Evolutionary conservation across 2,329 filamentous ascomycete species (phyloP), one percentile per base, ranked within the genome.

Genomic region (Diplodia seriata): DNA sequence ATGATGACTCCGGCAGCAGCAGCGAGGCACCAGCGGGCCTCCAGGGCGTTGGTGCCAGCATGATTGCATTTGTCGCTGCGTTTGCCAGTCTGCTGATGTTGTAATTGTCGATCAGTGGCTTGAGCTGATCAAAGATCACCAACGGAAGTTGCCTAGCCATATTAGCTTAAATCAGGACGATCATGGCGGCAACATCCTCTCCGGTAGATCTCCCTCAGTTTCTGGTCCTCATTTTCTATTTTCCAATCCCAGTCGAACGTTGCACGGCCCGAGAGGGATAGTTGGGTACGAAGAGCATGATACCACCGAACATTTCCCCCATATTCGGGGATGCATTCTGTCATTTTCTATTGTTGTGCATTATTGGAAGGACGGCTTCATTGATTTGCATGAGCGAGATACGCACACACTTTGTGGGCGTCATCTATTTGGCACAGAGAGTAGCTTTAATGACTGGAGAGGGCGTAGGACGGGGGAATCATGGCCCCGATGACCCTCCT

Each of bases 51-150:
- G 72, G 76, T n/a, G 77, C 76, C 8, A 76, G 75, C 4, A 70
- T 73, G 2, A 65, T 78, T 26, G 78, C 77, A 18, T 74, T 79
- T 47, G 73, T 78, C 2, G 68, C 76, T 33, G 75, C 76, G n/a
- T 70, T 78, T 20, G 69, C 75, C 26, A 76, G 73, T 31, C 71
- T 79, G 8, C 70, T 76, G 38, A 73, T 72, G n/a, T 68, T 77
- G 68, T 78, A 70, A 26, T 33, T 20, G 5, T 33, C 31, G 31
- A 6, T 33, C 38, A 40, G 31, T 33, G 47, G 49, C 9, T 40
- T 6, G n/a, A 33, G 29, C 43, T 23, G 31, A 50, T 26, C 26
- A 26, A 26, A 26, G 26, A 4, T 33, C 33, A n/a, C 23, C 12
- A 11, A 7, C 14, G n/a, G n/a, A 8, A 15, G 40, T n/a, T 38